Base-by-base conservation (phyloP, 305 asterid species). In the Salvia sclarea region DNA sequence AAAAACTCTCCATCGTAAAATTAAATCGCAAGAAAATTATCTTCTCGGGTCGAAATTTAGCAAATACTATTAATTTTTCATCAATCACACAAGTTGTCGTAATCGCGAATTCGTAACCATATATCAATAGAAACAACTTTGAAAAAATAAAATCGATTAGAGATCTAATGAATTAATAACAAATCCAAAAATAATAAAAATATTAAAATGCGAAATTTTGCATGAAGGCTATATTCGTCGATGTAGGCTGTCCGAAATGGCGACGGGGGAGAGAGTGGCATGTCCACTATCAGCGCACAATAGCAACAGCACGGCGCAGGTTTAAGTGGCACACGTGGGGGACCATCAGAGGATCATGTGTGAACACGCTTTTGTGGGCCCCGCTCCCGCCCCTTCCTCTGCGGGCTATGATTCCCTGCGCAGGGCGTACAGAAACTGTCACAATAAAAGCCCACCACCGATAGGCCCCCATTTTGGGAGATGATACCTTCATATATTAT, bases 321-420 rank as follows among this genome's bases (percentile, higher is more conserved):
- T 59, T 45, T 14, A 30, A 44, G 37, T 41, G 78, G 61, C 48
- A 61, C 73, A 70, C 66, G 80, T 76, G 81, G 78, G 50, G 81
- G 71, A 55, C 75, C 72, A 67, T 25, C 38, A 2, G 16, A 45
- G 5, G 57, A 69, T 57, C 65, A 6, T 49, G 52, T n/a, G 48
- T 22, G 16, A 1, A 52, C 62, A 59, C 50, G 61, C 58, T 44
- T 43, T 20, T 25, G 74, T 70, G 77, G 78, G 75, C 8, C 71
- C 68, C 74, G 11, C n/a, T 8, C n/a, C 43, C 10, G 13, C 31
- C 31, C 17, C 52, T n/a, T 11, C 50, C 47, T 20, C 41, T 62
- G 57, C 69, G 66, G 56, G 56, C 65, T 70, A 43, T 57, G 65
- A 52, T 65, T 49, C 64, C 61, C 56, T 68, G 61, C 14, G 21